phyloP scores from a whole-genome alignment of 106 monocot species.

The Dendrobium huoshanense region DNA sequence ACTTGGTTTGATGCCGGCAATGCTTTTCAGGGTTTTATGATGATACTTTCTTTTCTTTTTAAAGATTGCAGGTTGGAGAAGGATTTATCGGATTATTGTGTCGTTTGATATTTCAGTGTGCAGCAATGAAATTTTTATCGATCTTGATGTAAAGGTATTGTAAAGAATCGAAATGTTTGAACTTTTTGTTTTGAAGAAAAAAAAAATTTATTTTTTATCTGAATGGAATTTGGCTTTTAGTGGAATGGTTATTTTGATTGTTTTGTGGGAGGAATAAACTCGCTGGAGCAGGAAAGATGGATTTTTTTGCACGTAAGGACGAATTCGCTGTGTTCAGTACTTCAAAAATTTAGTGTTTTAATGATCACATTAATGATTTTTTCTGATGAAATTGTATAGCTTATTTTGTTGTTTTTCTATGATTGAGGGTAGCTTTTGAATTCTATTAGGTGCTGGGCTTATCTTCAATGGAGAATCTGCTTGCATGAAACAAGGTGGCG shows the following conservation, averaged over 20 bases:
- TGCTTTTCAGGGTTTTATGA: too few relatives aligned
- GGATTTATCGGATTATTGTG: too few relatives aligned
- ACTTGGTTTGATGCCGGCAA: too few relatives aligned
- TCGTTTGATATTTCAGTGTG: background rate
- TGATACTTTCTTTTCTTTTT: too few relatives aligned
- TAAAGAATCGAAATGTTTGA: background rate
- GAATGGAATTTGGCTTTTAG: background rate
- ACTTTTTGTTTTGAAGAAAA: background rate
- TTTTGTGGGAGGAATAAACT: background rate
- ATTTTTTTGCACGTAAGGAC: background rate
- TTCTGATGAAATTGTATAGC: background rate
- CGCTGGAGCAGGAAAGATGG: background rate
- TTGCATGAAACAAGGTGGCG: constrained; percentile 6
- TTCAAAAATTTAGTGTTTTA: background rate
- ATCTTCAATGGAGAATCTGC: constrained; percentile 3
- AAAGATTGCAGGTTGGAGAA: too few relatives aligned
- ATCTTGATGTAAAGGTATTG: background rate
- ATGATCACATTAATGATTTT: background rate
- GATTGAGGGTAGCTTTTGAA: background rate
- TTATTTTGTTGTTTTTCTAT: background rate
- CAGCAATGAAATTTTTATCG: background rate
- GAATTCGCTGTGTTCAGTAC: background rate
- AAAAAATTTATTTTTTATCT: background rate
- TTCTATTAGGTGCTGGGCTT: constrained; percentile 9
- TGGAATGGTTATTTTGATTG: background rate